phyloP scores from a whole-genome alignment of 2,329 filamentous ascomycete genomes.

The Rachicladosporium sp. region DNA sequence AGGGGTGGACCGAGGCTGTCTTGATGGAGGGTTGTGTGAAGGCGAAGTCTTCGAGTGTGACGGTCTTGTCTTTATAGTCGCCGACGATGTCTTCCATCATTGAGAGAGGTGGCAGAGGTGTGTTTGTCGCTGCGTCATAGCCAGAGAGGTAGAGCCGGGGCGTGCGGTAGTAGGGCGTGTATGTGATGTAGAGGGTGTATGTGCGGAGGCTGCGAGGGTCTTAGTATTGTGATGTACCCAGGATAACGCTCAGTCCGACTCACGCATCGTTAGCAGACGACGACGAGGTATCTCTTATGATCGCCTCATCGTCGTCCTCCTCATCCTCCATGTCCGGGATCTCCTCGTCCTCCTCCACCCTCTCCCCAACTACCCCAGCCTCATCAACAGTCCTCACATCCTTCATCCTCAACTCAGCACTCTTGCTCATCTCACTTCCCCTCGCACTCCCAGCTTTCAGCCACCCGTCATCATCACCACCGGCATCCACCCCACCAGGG shows the following conservation, averaged over 20 bases:
- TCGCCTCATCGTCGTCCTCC: slow-evolving; percentile 84
- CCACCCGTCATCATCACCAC: slow-evolving; percentile 72
- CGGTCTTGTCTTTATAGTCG: slow-evolving; percentile 96
- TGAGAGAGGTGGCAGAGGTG: slow-evolving; percentile 65
- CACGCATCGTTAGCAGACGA: no score
- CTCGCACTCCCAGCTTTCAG: slow-evolving; percentile 69
- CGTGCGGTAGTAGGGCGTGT: slow-evolving; percentile 91
- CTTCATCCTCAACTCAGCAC: slow-evolving; percentile 55
- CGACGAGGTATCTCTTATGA: slow-evolving; percentile 59
- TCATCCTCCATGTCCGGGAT: slow-evolving; percentile 99
- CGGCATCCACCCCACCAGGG: slow-evolving; percentile 29
- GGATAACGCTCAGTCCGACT: no score
- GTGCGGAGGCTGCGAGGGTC: slow-evolving; percentile 49
- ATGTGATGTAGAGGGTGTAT: slow-evolving; percentile 98
- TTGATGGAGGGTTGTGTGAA: slow-evolving; percentile 86
- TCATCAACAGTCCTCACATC: slow-evolving; percentile 86
- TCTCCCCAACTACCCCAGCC: slow-evolving; percentile 70
- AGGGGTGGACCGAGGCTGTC: slow-evolving; percentile 94
- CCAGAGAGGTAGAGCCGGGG: slow-evolving; percentile 91
- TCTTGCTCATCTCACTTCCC: slow-evolving; percentile 33
- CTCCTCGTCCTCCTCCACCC: slow-evolving; percentile 62
- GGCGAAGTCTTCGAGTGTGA: slow-evolving; percentile 93
- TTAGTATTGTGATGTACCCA: no score
- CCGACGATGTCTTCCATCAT: slow-evolving; percentile 98
- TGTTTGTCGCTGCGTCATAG: slow-evolving; percentile 50